Percentiles rank a stretch among this genome's conserved stretches.
phyloP scores from a whole-genome alignment of 352 stramenopile genomes.

The Globisporangium spiculum region DNA sequence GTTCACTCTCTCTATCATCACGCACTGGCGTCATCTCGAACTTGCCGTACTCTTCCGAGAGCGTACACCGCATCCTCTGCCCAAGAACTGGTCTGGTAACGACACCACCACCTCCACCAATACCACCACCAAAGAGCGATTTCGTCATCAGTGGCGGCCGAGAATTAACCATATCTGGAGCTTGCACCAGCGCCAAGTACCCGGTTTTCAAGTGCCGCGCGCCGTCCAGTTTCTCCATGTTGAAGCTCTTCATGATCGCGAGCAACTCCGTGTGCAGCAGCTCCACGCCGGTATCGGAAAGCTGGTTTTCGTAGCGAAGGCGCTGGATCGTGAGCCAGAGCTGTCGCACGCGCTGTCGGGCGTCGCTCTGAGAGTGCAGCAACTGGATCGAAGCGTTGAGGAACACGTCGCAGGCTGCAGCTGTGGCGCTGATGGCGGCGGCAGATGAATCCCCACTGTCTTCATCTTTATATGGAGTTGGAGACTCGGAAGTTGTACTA shows the following conservation, averaged over 20 bases:
- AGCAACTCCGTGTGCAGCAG: slow-evolving; percentile 35
- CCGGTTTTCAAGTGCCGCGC: slow-evolving; percentile 41
- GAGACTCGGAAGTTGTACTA: background rate
- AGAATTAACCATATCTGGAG: slow-evolving; percentile 17
- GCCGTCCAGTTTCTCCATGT: slow-evolving; percentile 59
- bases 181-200: slow-evolving; percentile 49
- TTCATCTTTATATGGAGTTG: background rate
- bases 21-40: slow-evolving; percentile 46
- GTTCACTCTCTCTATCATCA: slow-evolving; percentile 8
- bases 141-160: slow-evolving; percentile 23
- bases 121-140: slow-evolving; percentile 26
- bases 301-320: slow-evolving; percentile 40
- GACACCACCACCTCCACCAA: background rate
- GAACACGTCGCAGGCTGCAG: slow-evolving; percentile 33
- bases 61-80: slow-evolving; percentile 46
- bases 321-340: slow-evolving; percentile 63
- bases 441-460: slow-evolving; percentile 3
- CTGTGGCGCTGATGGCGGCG: background rate
- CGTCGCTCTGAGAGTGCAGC: slow-evolving; percentile 58
- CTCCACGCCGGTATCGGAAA: slow-evolving; percentile 34
- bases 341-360: slow-evolving; percentile 51
- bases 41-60: slow-evolving; percentile 60
- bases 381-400: slow-evolving; percentile 65
- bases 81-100: slow-evolving; percentile 12
- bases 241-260: slow-evolving; percentile 41